Evolutionary conservation across 768 basidiomycete genomes (phyloP), one percentile per base, ranked within the genome.

Genomic region (Russula sp.): DNA sequence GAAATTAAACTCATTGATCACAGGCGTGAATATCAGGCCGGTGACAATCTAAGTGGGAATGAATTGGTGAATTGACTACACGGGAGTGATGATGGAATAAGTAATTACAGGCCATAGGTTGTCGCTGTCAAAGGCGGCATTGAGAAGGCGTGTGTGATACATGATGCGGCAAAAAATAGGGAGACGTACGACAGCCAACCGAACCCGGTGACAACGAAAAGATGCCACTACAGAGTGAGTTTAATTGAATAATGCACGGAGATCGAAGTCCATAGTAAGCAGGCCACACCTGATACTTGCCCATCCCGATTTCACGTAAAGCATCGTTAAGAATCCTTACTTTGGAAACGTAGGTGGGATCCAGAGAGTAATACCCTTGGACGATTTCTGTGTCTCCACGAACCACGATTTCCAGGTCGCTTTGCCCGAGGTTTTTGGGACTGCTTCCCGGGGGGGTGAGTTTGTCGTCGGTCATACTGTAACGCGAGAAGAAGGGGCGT

Each of bases 121-220:
- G 69, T 89, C 87, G n/a, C 87, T 85, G 69, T 3, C n/a, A 13
- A 18, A 57, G 30, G n/a, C 26, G 36, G n/a, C 13, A 50, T 28
- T 30, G 28, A 42, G 20, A 24, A 20, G n/a, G n/a, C 6, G 13
- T 5, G 20, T 20, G 40, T 44, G 42, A 58, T 48, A 22, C 30
- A 54, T 14, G n/a, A 10, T 9, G 5, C 5, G 20, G 49, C 7
- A 26, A 28, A 20, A 4, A 26, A 53, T 44, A 11, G 3, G 8
- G 59, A 58, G 7, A 77, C 85, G 75, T 71, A 88, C 86, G 85
- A 84, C 63, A 89, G 79, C 87, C 87, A 89, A 44, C 88, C 88
- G 74, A 90, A 88, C 1, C 87, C 88, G 10, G 86, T 79, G 32
- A 88, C 83, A 63, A 84, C 34, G 72, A 89, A 89, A 52, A 89